These are phyloP conservation scores for Cystobasidium onofrii DNA, from an alignment of 768 basidiomycete species.

Conservation along the genomic window DNA sequence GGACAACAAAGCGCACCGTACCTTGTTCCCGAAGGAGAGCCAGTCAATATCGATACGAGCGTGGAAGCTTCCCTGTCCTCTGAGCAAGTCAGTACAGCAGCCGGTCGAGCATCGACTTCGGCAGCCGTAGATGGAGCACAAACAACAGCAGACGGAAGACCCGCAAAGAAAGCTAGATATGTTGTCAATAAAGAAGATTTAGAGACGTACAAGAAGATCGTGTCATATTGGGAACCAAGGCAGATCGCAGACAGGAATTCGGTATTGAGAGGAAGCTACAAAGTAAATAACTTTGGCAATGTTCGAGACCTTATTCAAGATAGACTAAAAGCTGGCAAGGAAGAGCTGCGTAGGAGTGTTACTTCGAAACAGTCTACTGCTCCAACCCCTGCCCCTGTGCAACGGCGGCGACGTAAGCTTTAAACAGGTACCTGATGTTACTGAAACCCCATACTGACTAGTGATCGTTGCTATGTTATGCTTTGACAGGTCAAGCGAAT, in stretches of 20 bases:
- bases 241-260: constrained; percentile 57
- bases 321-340: constrained; percentile 69
- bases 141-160: constrained; percentile 46
- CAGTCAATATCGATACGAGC: background rate
- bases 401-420: background rate
- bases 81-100: constrained; percentile 1
- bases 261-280: constrained; percentile 62
- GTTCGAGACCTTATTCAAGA: constrained; percentile 62
- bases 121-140: constrained; percentile 44
- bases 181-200: constrained; percentile 67
- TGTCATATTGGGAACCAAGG: constrained; percentile 43
- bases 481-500: constrained; percentile 58
- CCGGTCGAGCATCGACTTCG: background rate
- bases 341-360: constrained; percentile 42
- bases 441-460: no score
- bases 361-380: constrained; percentile 8
- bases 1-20: constrained; percentile 30
- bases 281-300: constrained; percentile 65
- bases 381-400: constrained; percentile 11
- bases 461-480: background rate
- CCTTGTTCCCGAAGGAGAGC: constrained; percentile 34
- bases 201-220: constrained; percentile 79
- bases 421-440: constrained; percentile 28
- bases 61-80: background rate
- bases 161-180: constrained; percentile 60